These are phyloP conservation scores for Yamadazyma diddensiae DNA, from an alignment of 1,139 yeast species.

Conservation along the genomic window DNA sequence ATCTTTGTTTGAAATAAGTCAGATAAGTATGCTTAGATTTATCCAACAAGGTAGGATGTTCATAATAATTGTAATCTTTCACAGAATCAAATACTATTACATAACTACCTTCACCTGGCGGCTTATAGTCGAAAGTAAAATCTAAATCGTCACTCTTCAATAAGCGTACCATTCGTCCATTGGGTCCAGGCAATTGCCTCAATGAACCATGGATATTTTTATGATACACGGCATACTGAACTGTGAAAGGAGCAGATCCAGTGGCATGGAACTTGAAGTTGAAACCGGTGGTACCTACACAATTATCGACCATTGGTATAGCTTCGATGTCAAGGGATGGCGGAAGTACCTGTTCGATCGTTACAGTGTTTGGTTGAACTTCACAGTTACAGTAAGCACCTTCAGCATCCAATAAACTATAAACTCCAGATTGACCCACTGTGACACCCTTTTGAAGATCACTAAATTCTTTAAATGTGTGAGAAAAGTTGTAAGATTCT, in stretches of 20 bases:
- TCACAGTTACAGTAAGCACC: constrained; percentile 68
- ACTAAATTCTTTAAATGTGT: constrained; percentile 29
- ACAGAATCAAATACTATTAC: constrained; percentile 63
- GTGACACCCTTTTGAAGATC: constrained; percentile 33
- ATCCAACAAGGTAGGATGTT: constrained; percentile 29
- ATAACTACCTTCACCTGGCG: constrained; percentile 78
- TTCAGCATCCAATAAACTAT: constrained; percentile 48
- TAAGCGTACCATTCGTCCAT: constrained; percentile 27
- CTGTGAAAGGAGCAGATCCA: constrained; percentile 81
- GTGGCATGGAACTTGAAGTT: constrained; percentile 63
- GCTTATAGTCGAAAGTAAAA: constrained; percentile 62
- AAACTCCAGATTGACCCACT: constrained; percentile 61
- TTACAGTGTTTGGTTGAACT: constrained; percentile 35
- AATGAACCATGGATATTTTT: constrained; percentile 34
- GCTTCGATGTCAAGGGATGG: constrained; percentile 56
- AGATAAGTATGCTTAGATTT: constrained; percentile 41
- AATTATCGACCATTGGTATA: constrained; percentile 70
- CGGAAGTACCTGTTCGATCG: constrained; percentile 27
- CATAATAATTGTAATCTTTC: constrained; percentile 52
- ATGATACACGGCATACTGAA: constrained; percentile 56
- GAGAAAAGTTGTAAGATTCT: constrained; percentile 26
- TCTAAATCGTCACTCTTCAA: constrained; percentile 20
- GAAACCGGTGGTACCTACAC: constrained; percentile 89
- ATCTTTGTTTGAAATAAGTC: constrained; percentile 51
- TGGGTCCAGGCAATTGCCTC: constrained; percentile 29